Percentiles rank a stretch among this genome's conserved stretches.
These are phyloP conservation scores for Rutstroemia sydowiana DNA, from an alignment of 2,329 filamentous ascomycete species.

Conservation along the genomic window DNA sequence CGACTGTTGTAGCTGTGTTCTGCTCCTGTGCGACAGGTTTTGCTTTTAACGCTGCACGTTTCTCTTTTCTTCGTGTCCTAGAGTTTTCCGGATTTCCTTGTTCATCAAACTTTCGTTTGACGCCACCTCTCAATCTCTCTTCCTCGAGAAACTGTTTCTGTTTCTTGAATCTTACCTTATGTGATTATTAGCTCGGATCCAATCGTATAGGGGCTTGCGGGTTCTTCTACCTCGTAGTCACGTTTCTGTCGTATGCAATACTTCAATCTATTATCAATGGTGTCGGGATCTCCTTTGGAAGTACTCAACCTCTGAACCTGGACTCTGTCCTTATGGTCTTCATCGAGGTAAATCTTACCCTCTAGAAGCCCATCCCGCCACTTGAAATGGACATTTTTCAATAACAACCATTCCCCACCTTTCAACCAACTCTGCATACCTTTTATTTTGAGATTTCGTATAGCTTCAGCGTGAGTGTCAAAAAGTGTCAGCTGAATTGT, in stretches of 20 bases:
- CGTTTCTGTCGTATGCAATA: conserved; percentile 55
- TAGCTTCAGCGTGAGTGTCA: conserved; percentile 55
- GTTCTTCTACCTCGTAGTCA: too few relatives aligned
- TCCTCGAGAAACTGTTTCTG: conserved; percentile 33
- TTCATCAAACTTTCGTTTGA: conserved; percentile 21
- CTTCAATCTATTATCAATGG: conserved; percentile 41
- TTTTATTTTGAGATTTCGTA: conserved; percentile 49
- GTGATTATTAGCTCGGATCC: too few relatives aligned
- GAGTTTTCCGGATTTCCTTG: conserved; percentile 13
- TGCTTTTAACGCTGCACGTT: conserved; percentile 25
- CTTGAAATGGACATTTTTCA: conserved; percentile 70
- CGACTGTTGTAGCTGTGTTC: conserved; percentile 26
- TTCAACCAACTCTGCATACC: too few relatives aligned
- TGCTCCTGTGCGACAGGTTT: conserved; percentile 24
- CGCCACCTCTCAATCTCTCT: conserved; percentile 31
- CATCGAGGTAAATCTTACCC: conserved; percentile 62
- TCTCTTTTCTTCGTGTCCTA: conserved; percentile 25
- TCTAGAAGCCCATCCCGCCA: conserved; percentile 51
- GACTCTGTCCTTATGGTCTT: conserved; percentile 42
- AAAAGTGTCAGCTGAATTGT: conserved; percentile 67
- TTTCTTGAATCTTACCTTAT: conserved; percentile 35
- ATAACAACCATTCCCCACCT: conserved; percentile 55
- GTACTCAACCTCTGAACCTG: conserved; percentile 46
- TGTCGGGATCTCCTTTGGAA: conserved; percentile 34
- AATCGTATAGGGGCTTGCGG: too few relatives aligned